Percentiles rank a stretch among this genome's conserved stretches.
Conservation (phyloP, 805 yeast species). For the Blastobotrys terrestris region DNA sequence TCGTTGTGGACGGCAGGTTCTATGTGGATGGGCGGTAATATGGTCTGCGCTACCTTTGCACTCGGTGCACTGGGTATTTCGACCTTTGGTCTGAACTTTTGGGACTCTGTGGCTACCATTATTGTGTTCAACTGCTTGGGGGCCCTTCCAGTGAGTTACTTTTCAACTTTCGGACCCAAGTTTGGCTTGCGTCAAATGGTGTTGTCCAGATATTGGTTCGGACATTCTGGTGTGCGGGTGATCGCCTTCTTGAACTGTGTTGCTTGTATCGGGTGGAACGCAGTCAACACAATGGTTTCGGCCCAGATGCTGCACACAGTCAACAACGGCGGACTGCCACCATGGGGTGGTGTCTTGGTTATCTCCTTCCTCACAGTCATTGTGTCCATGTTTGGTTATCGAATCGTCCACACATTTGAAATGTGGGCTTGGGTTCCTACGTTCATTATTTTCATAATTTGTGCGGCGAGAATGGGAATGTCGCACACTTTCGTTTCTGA, state of each 20-base stretch:
- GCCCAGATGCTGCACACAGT: slow-evolving; percentile 79
- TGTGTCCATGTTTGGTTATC: slow-evolving; percentile 80
- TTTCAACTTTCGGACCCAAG: slow-evolving; percentile 75
- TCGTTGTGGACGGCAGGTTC: slow-evolving; percentile 66
- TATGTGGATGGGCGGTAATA: slow-evolving; percentile 89
- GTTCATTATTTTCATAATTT: slow-evolving; percentile 61
- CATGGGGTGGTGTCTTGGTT: slow-evolving; percentile 86
- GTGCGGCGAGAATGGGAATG: slow-evolving; percentile 69
- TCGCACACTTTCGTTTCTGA: slow-evolving; percentile 59
- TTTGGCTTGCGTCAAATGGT: slow-evolving; percentile 88
- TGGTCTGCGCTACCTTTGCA: slow-evolving; percentile 78
- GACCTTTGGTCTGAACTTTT: slow-evolving; percentile 62
- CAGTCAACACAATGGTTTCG: slow-evolving; percentile 83
- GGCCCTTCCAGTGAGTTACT: slow-evolving; percentile 71
- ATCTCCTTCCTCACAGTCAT: slow-evolving; percentile 58
- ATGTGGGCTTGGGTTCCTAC: slow-evolving; percentile 88
- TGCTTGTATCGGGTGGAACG: slow-evolving; percentile 94
- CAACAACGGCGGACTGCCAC: slow-evolving; percentile 61
- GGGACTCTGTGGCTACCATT: slow-evolving; percentile 61
- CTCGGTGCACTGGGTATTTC: slow-evolving; percentile 68
- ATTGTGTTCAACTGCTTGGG: slow-evolving; percentile 73
- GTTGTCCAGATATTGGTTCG: slow-evolving; percentile 69
- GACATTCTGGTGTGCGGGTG: slow-evolving; percentile 67
- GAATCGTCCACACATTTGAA: slow-evolving; percentile 73
- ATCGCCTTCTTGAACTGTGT: slow-evolving; percentile 71